These are phyloP conservation scores for Hirschioporus abietinus DNA, from an alignment of 768 basidiomycete genomes.

Conservation along the genomic window DNA sequence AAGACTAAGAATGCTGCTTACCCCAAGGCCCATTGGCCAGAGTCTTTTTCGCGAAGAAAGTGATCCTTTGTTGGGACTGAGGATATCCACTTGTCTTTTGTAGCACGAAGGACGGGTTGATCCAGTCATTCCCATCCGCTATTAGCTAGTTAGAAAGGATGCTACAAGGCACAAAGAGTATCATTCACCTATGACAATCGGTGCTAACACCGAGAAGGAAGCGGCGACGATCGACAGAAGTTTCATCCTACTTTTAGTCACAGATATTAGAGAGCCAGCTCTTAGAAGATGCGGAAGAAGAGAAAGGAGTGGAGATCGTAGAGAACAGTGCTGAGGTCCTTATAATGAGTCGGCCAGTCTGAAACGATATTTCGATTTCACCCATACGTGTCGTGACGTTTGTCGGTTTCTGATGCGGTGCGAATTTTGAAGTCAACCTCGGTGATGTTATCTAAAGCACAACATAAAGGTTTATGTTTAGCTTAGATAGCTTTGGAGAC, in stretches of 20 bases:
- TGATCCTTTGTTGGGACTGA: constrained; percentile 16
- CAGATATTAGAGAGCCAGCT: neutral
- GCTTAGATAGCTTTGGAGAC: no score
- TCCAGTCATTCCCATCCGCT: constrained; percentile 49
- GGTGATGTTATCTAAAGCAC: neutral
- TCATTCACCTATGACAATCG: neutral
- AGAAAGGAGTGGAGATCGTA: neutral
- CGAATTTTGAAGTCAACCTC: neutral
- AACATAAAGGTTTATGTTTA: no score
- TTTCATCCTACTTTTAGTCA: neutral
- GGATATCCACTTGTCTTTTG: constrained; percentile 18
- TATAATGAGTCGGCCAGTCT: neutral
- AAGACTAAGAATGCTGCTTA: constrained; percentile 16
- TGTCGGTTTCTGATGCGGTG: neutral
- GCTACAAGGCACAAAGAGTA: neutral
- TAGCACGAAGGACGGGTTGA: constrained; percentile 39
- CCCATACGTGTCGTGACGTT: neutral
- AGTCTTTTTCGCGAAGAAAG: constrained; percentile 27
- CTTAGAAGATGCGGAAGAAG: neutral
- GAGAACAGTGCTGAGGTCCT: neutral
- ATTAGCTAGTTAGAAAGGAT: neutral
- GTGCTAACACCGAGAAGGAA: neutral
- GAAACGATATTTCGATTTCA: neutral
- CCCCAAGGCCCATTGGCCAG: constrained; percentile 36
- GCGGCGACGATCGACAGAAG: neutral